These are phyloP conservation scores for Laburnicola sp. DNA, from an alignment of 2,329 filamentous ascomycete genomes.

Conservation along the genomic window DNA sequence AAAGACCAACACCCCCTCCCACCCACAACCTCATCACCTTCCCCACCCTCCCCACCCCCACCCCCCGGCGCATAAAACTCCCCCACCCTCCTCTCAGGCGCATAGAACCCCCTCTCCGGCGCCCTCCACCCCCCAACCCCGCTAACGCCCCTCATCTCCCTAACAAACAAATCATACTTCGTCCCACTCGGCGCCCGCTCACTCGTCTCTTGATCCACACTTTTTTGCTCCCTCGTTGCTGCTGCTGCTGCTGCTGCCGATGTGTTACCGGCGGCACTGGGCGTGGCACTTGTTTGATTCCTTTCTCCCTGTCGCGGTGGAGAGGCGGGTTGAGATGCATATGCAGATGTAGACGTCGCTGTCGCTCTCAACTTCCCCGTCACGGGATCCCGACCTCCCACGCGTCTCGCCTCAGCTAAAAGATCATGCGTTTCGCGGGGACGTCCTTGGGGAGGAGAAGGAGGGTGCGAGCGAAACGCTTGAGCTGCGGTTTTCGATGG, in stretches of 20 bases:
- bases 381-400: slow-evolving; percentile 21
- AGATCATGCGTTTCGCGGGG: slow-evolving; percentile 15
- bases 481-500: neutral
- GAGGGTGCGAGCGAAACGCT: neutral
- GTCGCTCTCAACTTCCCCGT: slow-evolving; percentile 15
- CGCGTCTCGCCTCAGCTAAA: slow-evolving; percentile 26
- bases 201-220: slow-evolving; percentile 10
- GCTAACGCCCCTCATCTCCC: slow-evolving; percentile 15
- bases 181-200: slow-evolving; percentile 16
- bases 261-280: no score
- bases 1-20: neutral
- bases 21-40: neutral
- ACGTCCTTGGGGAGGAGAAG: neutral
- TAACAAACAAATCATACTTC: slow-evolving; percentile 17
- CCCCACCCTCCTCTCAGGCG: slow-evolving; percentile 23
- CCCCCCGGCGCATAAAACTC: slow-evolving; percentile 24
- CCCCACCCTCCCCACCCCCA: neutral
- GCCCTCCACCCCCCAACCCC: slow-evolving; percentile 11
- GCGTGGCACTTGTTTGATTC: neutral
- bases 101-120: slow-evolving; percentile 26
- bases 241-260: no score
- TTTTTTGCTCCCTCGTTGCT: slow-evolving; percentile 5
- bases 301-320: neutral
- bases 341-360: neutral
- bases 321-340: neutral